These are phyloP conservation scores for Cicer yamashitae DNA, from an alignment of 306 rosid genomes.

Conservation along the genomic window DNA sequence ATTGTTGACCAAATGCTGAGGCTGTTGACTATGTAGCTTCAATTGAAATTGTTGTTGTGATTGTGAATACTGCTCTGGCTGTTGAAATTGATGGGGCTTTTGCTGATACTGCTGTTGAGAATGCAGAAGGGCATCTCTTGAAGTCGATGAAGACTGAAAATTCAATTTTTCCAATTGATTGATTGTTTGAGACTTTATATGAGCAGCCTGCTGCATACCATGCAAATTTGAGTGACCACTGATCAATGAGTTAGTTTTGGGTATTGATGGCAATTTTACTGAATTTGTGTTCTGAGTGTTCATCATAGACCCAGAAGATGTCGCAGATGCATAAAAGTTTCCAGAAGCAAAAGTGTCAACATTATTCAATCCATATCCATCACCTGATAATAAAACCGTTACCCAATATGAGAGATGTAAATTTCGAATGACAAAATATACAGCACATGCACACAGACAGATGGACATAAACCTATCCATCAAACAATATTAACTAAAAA, in stretches of 20 bases:
- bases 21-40: slow-evolving; percentile 72
- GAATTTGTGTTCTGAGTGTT: slow-evolving; percentile 71
- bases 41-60: slow-evolving; percentile 62
- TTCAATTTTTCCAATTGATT: slow-evolving; percentile 80
- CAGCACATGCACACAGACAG: slow-evolving; percentile 20
- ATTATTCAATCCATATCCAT: slow-evolving; percentile 73
- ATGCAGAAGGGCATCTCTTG: slow-evolving; percentile 65
- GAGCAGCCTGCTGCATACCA: slow-evolving; percentile 66
- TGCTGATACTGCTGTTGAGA: slow-evolving; percentile 76
- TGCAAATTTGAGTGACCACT: slow-evolving; percentile 74
- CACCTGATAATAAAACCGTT: slow-evolving; percentile 66
- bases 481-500: slow-evolving; percentile 29
- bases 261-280: slow-evolving; percentile 61
- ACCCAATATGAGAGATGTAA: slow-evolving; percentile 44
- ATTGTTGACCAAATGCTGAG: slow-evolving; percentile 63
- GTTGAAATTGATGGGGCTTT: slow-evolving; percentile 77
- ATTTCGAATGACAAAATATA: slow-evolving; percentile 31
- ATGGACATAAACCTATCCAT: background rate
- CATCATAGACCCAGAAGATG: slow-evolving; percentile 79
- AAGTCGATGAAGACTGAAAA: slow-evolving; percentile 68
- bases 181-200: slow-evolving; percentile 63
- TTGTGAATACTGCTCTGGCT: slow-evolving; percentile 64
- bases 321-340: slow-evolving; percentile 62
- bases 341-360: slow-evolving; percentile 76
- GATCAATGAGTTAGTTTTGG: slow-evolving; percentile 67